These are phyloP conservation scores for Plantago lanceolata DNA, from an alignment of 305 asterid species.

Conservation along the genomic window DNA sequence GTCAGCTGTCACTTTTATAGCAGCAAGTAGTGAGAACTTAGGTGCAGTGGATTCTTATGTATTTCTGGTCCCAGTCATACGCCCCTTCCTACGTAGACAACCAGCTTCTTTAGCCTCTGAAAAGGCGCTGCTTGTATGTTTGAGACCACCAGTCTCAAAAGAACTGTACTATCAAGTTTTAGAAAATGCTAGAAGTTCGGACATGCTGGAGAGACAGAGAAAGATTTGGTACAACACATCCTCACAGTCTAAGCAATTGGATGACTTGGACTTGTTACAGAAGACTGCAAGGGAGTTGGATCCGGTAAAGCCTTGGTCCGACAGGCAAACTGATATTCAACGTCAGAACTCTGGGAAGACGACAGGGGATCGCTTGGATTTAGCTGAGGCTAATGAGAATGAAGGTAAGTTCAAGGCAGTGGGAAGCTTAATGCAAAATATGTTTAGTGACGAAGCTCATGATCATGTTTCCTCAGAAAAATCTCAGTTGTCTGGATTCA, in stretches of 20 bases:
- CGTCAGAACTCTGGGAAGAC: conserved; percentile 35
- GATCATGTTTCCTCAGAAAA: conserved; percentile 75
- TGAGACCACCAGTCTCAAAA: conserved; percentile 85
- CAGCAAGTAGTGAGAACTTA: conserved; percentile 84
- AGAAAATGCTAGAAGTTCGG: conserved; percentile 83
- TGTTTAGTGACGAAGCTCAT: conserved; percentile 40
- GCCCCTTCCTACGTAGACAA: conserved; percentile 84
- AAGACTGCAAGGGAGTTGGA: conserved; percentile 70
- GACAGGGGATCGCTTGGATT: conserved; percentile 34
- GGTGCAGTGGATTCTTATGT: conserved; percentile 99
- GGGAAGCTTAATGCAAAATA: conserved; percentile 49
- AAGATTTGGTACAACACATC: conserved; percentile 91
- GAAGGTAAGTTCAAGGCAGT: conserved; percentile 49
- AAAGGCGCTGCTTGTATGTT: conserved; percentile 73
- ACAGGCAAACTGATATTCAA: conserved; percentile 47
- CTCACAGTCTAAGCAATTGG: conserved; percentile 68
- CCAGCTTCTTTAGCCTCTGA: conserved; percentile 95
- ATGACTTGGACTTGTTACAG: conserved; percentile 63
- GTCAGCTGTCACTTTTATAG: conserved; percentile 70
- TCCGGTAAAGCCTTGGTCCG: conserved; percentile 61
- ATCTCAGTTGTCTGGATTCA: conserved; percentile 86
- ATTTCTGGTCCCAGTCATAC: conserved; percentile 85
- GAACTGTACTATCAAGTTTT: conserved; percentile 69
- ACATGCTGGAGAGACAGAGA: conserved; percentile 95
- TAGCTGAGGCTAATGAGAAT: conserved; percentile 39